These are phyloP conservation scores for Trichosporon faecale DNA, from an alignment of 1,284 basidiomycete species.

Conservation along the genomic window DNA sequence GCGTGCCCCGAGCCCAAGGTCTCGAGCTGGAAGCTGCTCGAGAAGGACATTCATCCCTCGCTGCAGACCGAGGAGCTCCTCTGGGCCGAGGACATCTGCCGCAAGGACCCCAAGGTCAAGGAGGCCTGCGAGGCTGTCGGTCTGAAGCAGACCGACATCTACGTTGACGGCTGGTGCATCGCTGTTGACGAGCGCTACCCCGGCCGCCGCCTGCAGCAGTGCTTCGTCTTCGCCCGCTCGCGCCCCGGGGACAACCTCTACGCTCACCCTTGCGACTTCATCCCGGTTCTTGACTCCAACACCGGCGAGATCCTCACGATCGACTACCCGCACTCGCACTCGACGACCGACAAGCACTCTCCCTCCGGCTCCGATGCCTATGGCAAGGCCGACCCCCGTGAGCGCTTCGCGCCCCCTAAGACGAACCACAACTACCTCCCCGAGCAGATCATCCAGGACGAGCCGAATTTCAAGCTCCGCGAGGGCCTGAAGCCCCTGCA, in stretches of 20 bases:
- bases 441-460: conserved; percentile 46
- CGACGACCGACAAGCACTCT: conserved; percentile 23
- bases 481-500: conserved; percentile 80
- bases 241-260: conserved; percentile 52
- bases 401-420: conserved; percentile 52
- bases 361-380: conserved; percentile 38
- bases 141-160: conserved; percentile 47
- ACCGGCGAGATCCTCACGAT: conserved; percentile 52
- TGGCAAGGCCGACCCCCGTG: conserved; percentile 29
- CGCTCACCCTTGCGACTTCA: conserved; percentile 54
- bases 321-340: conserved; percentile 45
- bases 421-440: conserved; percentile 53
- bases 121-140: conserved; percentile 51
- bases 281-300: conserved; percentile 45
- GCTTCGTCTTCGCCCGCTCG: conserved; percentile 52
- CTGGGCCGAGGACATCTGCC: conserved; percentile 52
- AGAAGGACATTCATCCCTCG: conserved; percentile 52
- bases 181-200: conserved; percentile 55
- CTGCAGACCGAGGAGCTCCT: conserved; percentile 55
- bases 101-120: conserved; percentile 49
- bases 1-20: conserved; percentile 32
- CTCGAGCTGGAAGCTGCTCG: conserved; percentile 44
- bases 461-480: conserved; percentile 61
- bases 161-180: conserved; percentile 55
- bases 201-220: conserved; percentile 48